A percentile compares a stretch with the other conserved stretches of the same genome.
phyloP scores from a whole-genome alignment of 208 protist genomes.

The Acanthamoeba healyi region DNA sequence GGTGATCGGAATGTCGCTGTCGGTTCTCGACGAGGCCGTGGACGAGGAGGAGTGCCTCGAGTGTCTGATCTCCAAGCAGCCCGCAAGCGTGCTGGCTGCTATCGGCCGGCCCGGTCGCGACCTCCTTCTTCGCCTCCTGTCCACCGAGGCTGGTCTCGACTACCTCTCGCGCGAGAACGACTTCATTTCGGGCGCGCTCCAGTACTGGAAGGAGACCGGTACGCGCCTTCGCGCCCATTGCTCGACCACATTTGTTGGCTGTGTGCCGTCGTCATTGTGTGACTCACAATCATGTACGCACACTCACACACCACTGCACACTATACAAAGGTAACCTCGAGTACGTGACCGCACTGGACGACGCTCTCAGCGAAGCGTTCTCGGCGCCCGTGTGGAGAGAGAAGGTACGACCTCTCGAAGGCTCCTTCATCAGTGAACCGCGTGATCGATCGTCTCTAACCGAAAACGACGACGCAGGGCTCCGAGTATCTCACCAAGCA shows the following conservation, averaged over 20 bases:
- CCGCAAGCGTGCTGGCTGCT: conserved; percentile 62
- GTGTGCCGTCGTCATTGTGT: too few relatives aligned
- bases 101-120: conserved; percentile 25
- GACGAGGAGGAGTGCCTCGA: conserved; percentile 80
- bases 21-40: conserved; percentile 84
- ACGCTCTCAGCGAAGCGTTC: conserved; percentile 30
- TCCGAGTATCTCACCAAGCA: conserved; percentile 58
- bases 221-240: too few relatives aligned
- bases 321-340: conserved; percentile 9
- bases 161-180: conserved; percentile 55
- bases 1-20: conserved; percentile 76
- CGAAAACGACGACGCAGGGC: not conserved
- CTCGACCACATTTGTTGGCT: too few relatives aligned
- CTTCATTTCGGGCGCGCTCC: conserved; percentile 23
- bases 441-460: too few relatives aligned
- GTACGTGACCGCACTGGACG: conserved; percentile 48
- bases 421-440: too few relatives aligned
- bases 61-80: conserved; percentile 78
- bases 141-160: conserved; percentile 17
- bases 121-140: conserved; percentile 66
- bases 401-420: not conserved
- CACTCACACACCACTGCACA: not conserved
- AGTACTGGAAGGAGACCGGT: conserved; percentile 68
- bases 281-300: too few relatives aligned
- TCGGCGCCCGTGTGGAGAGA: conserved; percentile 48